These are phyloP conservation scores for Pseudevernia furfuracea DNA, from an alignment of 495 filamentous ascomycete species.

Conservation along the genomic window DNA sequence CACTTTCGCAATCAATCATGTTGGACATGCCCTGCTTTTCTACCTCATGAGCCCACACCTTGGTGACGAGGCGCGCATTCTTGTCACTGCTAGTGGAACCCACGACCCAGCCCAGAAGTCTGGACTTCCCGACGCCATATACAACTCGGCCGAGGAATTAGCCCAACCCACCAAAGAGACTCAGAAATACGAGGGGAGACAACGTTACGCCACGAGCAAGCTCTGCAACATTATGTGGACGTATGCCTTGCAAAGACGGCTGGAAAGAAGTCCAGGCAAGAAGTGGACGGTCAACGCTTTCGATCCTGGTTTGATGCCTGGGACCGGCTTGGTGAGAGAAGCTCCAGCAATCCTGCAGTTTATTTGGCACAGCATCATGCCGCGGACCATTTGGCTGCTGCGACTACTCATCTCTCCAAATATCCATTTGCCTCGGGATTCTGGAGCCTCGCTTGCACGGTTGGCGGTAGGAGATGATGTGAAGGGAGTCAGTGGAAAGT, in stretches of 20 bases:
- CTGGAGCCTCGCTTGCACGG: conserved; percentile 32
- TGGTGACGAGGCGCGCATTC: conserved; percentile 41
- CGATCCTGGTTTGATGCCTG: conserved; percentile 44
- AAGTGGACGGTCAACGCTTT: conserved; percentile 35
- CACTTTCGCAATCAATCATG: conserved; percentile 36
- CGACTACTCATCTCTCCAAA: conserved; percentile 29
- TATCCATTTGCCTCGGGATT: conserved; percentile 35
- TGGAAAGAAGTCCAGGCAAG: conserved; percentile 24
- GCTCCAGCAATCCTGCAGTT: conserved; percentile 16
- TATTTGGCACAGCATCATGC: conserved; percentile 33
- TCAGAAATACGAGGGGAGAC: conserved; percentile 25
- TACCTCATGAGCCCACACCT: conserved; percentile 41
- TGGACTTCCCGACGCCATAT: conserved; percentile 29
- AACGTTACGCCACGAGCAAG: conserved; percentile 29
- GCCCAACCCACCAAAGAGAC: conserved; percentile 28
- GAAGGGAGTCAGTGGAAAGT: conserved; percentile 32
- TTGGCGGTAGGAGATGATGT: conserved; percentile 30
- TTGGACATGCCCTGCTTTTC: conserved; percentile 45
- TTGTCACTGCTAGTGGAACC: conserved; percentile 32
- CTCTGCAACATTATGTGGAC: conserved; percentile 33
- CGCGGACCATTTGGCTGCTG: conserved; percentile 32
- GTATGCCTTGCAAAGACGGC: conserved; percentile 35
- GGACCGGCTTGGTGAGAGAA: conserved; percentile 37
- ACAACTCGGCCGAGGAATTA: conserved; percentile 30
- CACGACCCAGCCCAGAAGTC: conserved; percentile 33